Conservation (phyloP, 768 basidiomycete genomes). For the Kockovaella imperatae region DNA sequence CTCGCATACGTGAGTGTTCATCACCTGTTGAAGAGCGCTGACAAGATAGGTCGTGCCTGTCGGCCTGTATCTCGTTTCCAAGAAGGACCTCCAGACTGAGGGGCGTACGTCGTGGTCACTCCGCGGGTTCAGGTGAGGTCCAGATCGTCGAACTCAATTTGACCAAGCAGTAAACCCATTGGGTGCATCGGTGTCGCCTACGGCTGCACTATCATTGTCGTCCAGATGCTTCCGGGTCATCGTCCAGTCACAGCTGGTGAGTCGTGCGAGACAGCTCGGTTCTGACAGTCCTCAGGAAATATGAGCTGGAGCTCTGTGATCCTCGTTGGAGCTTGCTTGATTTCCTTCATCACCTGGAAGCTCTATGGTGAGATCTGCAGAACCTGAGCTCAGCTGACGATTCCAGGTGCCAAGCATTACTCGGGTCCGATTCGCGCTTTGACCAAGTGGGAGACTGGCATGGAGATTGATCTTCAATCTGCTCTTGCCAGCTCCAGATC, state of each 20-base stretch:
- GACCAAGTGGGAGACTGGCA: slow-evolving; percentile 47
- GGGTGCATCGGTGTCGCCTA: slow-evolving; percentile 26
- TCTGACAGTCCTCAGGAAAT: slow-evolving; percentile 15
- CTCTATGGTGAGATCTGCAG: slow-evolving; percentile 40
- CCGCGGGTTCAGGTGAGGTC: slow-evolving; percentile 31
- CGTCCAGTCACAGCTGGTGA: slow-evolving; percentile 39
- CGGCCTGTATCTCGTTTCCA: slow-evolving; percentile 33
- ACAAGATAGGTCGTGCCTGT: slow-evolving; percentile 28
- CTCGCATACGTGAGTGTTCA: slow-evolving; percentile 36
- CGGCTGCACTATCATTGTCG: slow-evolving; percentile 29
- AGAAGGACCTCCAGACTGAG: slow-evolving; percentile 37
- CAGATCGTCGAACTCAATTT: background rate
- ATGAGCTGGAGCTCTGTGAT: slow-evolving; percentile 44
- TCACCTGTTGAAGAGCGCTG: slow-evolving; percentile 6
- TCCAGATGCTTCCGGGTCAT: slow-evolving; percentile 38
- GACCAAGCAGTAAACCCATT: slow-evolving; percentile 24
- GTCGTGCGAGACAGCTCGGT: slow-evolving; percentile 1
- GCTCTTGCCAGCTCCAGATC: slow-evolving; percentile 27
- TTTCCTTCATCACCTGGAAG: slow-evolving; percentile 42
- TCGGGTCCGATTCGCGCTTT: slow-evolving; percentile 47
- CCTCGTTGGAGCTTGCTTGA: slow-evolving; percentile 35
- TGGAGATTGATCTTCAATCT: slow-evolving; percentile 44
- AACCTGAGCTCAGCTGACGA: background rate
- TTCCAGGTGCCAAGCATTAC: slow-evolving; percentile 37
- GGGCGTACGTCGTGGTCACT: slow-evolving; percentile 46